phyloP scores from a whole-genome alignment of 352 stramenopile genomes.

The Pilasporangium apinafurcum region DNA sequence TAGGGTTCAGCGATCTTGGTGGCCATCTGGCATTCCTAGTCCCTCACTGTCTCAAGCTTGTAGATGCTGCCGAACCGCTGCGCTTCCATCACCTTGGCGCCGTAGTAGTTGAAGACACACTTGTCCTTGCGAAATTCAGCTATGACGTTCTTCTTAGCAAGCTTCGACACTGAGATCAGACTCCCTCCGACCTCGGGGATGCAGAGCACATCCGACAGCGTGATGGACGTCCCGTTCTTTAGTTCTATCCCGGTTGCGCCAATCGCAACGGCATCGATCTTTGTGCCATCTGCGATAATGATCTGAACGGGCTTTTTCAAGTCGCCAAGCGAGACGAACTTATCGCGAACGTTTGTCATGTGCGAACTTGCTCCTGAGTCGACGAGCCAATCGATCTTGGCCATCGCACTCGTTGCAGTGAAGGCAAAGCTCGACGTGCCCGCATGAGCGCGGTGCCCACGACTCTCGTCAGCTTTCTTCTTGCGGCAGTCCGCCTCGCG shows the following conservation, averaged over 20 bases:
- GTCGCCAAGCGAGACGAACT: slow-evolving; percentile 8
- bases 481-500: not conserved
- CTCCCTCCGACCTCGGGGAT: slow-evolving; percentile 11
- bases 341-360: slow-evolving; percentile 7
- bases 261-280: slow-evolving; percentile 10
- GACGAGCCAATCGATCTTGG: slow-evolving; percentile 7
- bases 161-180: slow-evolving; percentile 11
- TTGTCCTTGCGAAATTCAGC: slow-evolving; percentile 11
- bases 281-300: slow-evolving; percentile 9
- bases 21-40: slow-evolving; percentile 3
- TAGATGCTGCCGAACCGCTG: slow-evolving; percentile 9
- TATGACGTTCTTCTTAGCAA: slow-evolving; percentile 6
- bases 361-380: slow-evolving; percentile 9
- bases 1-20: slow-evolving; percentile 5
- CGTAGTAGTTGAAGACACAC: slow-evolving; percentile 3
- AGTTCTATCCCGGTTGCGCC: slow-evolving; percentile 6
- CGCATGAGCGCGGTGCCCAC: not conserved
- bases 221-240: slow-evolving; percentile 6
- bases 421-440: slow-evolving; percentile 1
- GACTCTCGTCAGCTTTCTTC: not conserved
- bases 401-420: not conserved
- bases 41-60: slow-evolving; percentile 10
- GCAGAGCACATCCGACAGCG: slow-evolving; percentile 4
- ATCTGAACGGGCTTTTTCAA: slow-evolving; percentile 7
- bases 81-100: slow-evolving; percentile 6